These are phyloP conservation scores for Euphorbia pulcherrima DNA, from an alignment of 345 rosid genomes.

Conservation along the genomic window DNA sequence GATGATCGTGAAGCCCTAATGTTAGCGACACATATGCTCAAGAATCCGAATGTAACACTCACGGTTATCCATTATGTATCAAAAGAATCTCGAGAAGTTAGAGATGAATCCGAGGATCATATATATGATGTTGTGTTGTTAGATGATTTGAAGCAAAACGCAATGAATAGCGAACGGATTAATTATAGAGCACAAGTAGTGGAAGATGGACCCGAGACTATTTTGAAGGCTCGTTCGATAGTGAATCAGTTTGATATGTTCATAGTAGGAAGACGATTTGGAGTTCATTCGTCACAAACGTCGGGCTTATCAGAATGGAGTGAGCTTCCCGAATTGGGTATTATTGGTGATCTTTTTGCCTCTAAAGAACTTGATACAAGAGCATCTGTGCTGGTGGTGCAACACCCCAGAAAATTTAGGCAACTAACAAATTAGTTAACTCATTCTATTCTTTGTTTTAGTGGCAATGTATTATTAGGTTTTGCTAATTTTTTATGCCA, in stretches of 20 bases:
- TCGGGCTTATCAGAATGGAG: conserved; percentile 53
- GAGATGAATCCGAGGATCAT: conserved; percentile 19
- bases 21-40: conserved; percentile 45
- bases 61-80: conserved; percentile 30
- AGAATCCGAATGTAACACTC: conserved; percentile 27
- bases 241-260: conserved; percentile 39
- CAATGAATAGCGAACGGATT: background rate
- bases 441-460: too few species aligned
- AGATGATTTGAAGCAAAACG: conserved; percentile 24
- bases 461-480: too few species aligned
- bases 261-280: conserved; percentile 49
- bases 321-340: conserved; percentile 63
- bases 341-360: conserved; percentile 63
- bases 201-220: conserved; percentile 36
- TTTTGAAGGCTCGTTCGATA: conserved; percentile 28
- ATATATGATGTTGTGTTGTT: conserved; percentile 27
- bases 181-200: conserved; percentile 29
- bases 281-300: conserved; percentile 27
- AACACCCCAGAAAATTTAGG: conserved; percentile 29
- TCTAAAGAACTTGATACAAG: conserved; percentile 38
- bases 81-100: background rate
- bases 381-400: conserved; percentile 52
- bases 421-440: background rate
- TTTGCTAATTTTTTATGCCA: too few species aligned
- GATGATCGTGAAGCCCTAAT: conserved; percentile 62